Percentiles rank a stretch among this genome's conserved stretches.
Evolutionary conservation across 208 protist genomes (phyloP).

Genomic region (Trypanosoma rangeli): DNA sequence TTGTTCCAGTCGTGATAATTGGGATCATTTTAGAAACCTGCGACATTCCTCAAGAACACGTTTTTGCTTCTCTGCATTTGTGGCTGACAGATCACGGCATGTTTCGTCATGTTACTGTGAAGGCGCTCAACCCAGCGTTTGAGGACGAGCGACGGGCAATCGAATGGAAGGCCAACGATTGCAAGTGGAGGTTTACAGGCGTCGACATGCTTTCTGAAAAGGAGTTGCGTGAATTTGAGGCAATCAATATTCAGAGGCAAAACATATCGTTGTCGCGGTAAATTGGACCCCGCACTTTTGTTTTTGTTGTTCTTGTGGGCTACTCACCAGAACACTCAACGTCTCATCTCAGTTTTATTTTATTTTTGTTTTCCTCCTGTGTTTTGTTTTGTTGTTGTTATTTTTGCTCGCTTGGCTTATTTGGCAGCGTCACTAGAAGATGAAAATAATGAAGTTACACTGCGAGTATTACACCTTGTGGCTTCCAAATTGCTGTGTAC

Average conservation of each 20-base stretch:
- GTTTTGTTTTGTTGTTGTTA: not conserved
- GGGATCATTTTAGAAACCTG: constrained; percentile 77
- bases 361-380: not conserved
- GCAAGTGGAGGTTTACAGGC: constrained; percentile 86
- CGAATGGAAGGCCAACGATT: constrained; percentile 85
- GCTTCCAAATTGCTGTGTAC: not conserved
- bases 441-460: not conserved
- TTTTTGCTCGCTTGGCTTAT: not conserved
- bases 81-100: constrained; percentile 88
- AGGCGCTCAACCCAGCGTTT: constrained; percentile 85
- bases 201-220: constrained; percentile 77
- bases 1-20: constrained; percentile 60
- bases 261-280: constrained; percentile 18
- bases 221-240: constrained; percentile 80
- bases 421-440: not conserved
- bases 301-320: constrained; percentile 15
- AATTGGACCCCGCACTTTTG: not conserved
- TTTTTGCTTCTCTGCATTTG: constrained; percentile 82
- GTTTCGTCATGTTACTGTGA: constrained; percentile 87
- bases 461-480: not conserved
- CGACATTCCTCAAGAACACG: constrained; percentile 84
- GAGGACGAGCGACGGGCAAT: constrained; percentile 81
- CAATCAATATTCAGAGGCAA: constrained; percentile 82
- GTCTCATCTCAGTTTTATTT: not conserved
- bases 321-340: not conserved